These are phyloP conservation scores for Plasmodium ovale DNA, from an alignment of 169 alveolate genomes.

Conservation along the genomic window DNA sequence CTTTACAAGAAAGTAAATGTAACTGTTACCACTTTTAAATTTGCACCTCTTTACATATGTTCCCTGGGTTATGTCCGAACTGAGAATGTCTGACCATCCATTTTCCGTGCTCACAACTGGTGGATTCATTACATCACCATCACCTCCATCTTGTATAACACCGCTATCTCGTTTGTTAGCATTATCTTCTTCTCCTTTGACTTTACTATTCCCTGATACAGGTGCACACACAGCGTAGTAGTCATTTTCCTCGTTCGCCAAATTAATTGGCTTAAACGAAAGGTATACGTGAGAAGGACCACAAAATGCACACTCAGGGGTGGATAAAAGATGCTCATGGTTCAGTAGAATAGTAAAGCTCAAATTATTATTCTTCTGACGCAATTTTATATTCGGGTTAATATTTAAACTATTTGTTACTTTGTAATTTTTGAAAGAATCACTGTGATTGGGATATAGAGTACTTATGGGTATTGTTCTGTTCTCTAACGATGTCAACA, in stretches of 20 bases:
- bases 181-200: not conserved
- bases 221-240: slow-evolving; percentile 13
- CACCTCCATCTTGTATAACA: not conserved
- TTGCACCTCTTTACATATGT: slow-evolving; percentile 73
- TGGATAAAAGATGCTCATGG: slow-evolving; percentile 77
- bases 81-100: slow-evolving; percentile 76
- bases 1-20: slow-evolving; percentile 85
- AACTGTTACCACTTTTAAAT: slow-evolving; percentile 72
- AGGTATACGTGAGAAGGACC: slow-evolving; percentile 72
- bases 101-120: slow-evolving; percentile 13
- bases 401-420: slow-evolving; percentile 72
- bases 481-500: slow-evolving; percentile 79
- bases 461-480: slow-evolving; percentile 81
- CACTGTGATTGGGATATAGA: slow-evolving; percentile 68
- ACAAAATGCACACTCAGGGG: slow-evolving; percentile 74
- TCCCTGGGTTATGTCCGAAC: slow-evolving; percentile 71
- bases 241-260: slow-evolving; percentile 41
- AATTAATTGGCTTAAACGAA: slow-evolving; percentile 57
- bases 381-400: slow-evolving; percentile 48
- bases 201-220: not conserved
- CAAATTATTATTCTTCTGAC: slow-evolving; percentile 63
- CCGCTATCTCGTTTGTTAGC: not conserved
- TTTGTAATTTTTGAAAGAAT: slow-evolving; percentile 68
- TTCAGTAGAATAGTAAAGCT: slow-evolving; percentile 70
- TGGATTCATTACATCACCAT: slow-evolving; percentile 10